Base-by-base conservation (phyloP, 169 alveolate species). In the Cyclospora cayetanensis region DNA sequence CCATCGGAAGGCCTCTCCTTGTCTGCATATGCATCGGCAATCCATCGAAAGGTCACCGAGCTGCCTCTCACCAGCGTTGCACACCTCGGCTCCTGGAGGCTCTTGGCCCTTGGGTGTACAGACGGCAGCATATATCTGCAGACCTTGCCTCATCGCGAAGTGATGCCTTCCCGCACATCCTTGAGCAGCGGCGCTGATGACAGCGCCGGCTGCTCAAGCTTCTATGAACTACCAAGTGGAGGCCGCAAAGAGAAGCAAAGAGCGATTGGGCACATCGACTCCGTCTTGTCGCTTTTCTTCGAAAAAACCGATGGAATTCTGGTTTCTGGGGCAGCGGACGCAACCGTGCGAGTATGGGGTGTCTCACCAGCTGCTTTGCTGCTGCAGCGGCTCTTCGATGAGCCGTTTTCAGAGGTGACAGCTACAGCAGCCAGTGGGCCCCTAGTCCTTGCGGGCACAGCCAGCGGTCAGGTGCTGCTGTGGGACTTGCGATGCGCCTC, bases 311-410 rank as follows among this genome's bases (percentile, higher is more conserved):
- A 60, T 27, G 43, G 43, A 15, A 35, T 11, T 12, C 83, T 91
- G 25, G 85, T 83, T 34, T 91, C 94, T 0, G 91, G 91, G 37
- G 86, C 92, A 11, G 74, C 91, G 11, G 94, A 91, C 70, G 90
- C 83, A 20, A 91, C 94, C 12, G 94, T 91, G 15, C 90, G 92
- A 50, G 92, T 91, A 15, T 91, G 94, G 94, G 42, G 42, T 27
- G 60, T 53, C 18, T n/a, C 77, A 0, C 79, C 66, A 4, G 77
- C 60, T 18, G 77, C 80, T 1, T 53, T 79, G 77, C 68, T 63
- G 55, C 89, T 83, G 50, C 84, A 52, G 70, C 91, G 55, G 53
- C 52, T 91, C 9, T 76, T 91, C 15, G 94, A 91, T 34, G 94
- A 91, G 12, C 94, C 84, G n/a, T 63, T 50, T 9, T 42, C 55